Evolutionary conservation across 495 filamentous ascomycete genomes (phyloP), one percentile per base, ranked within the genome.

Genomic region (Bacidia rubella): DNA sequence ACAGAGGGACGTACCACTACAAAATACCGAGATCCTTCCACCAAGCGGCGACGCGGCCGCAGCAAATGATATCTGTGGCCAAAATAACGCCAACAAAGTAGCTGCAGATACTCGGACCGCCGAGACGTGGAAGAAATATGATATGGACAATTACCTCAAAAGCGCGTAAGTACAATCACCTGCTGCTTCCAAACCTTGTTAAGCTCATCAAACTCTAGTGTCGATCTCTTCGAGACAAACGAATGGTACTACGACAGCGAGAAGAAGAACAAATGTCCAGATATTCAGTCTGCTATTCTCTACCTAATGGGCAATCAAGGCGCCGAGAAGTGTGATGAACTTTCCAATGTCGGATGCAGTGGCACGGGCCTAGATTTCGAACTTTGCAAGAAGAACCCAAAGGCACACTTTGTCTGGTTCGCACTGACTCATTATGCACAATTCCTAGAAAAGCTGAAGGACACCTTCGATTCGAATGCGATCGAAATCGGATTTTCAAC

Each of bases 291-390:
- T 15, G n/a, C 38, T 5, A 20, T 50, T n/a, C 15, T 50, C 19
- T 15, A 50, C n/a, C n/a, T 35, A n/a, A 23, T n/a, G 47, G 47
- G 47, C 24, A 21, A 50, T n/a, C 23, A 50, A 10, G 47, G 47
- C 25, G 47, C 32, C 22, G 25, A 38, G 10, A 12, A 29, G 19
- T 50, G 47, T 38, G 25, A 50, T n/a, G 47, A 50, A 15, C 27
- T 50, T 26, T 25, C 47, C 27, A 21, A 19, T 35, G 25, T 26
- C 1, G 4, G 17, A 4, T 50, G 47, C 19, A 11, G 17, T 19
- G 27, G 20, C n/a, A 50, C 25, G 12, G 47, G 47, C n/a, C 26
- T 29, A 32, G 19, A 21, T 25, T 50, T 11, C 10, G n/a, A 29
- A 35, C 47, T 50, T 24, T 50, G 47, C 47, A 39, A 35, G 17